These are phyloP conservation scores for Atkinsonella hypoxylon DNA, from an alignment of 2,329 filamentous ascomycete genomes.

Conservation along the genomic window DNA sequence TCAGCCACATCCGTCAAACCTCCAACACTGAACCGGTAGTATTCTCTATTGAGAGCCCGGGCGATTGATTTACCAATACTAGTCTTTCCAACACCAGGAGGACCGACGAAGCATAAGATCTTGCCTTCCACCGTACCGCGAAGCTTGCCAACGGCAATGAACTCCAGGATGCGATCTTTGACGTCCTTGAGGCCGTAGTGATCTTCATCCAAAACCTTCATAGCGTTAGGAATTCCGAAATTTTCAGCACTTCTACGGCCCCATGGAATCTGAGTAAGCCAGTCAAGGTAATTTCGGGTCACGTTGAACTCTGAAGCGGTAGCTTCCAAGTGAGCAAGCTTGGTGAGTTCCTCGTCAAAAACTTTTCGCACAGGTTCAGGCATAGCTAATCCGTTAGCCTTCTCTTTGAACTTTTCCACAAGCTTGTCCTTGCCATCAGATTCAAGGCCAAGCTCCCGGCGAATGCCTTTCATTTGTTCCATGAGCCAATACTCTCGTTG, in stretches of 20 bases:
- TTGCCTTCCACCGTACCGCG: conserved; percentile 96
- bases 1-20: conserved; percentile 95
- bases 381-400: conserved; percentile 88
- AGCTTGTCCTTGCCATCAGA: conserved; percentile 97
- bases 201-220: conserved; percentile 85
- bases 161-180: conserved; percentile 95
- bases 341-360: conserved; percentile 96
- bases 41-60: conserved; percentile 83
- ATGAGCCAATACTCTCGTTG: conserved; percentile 97
- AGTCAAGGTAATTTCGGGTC: conserved; percentile 94
- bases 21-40: conserved; percentile 97
- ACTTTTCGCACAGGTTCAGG: conserved; percentile 93
- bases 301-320: conserved; percentile 98
- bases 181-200: conserved; percentile 96
- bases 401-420: conserved; percentile 94
- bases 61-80: conserved; percentile 98
- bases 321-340: conserved; percentile 87
- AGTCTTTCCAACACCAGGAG: conserved; percentile 95
- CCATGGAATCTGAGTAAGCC: conserved; percentile 98
- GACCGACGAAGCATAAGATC: conserved; percentile 94
- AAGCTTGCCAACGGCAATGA: conserved; percentile 95
- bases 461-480: conserved; percentile 99
- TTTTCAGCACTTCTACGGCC: conserved; percentile 92
- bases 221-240: conserved; percentile 86
- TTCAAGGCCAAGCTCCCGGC: conserved; percentile 87